Conservation (phyloP, 352 stramenopile species). For the Albugo laibachii region DNA sequence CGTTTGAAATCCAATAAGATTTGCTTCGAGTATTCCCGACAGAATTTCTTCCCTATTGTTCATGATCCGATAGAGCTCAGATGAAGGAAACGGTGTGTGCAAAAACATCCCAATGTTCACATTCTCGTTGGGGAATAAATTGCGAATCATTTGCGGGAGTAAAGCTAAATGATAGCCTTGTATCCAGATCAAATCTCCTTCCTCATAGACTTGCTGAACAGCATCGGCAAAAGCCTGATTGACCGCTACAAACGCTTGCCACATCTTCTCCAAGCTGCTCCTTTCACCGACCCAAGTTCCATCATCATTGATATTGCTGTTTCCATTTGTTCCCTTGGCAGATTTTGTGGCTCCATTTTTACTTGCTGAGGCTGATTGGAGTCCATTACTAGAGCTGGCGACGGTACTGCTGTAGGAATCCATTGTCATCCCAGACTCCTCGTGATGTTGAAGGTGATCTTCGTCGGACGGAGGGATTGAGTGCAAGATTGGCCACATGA, state of each 20-base stretch:
- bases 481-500: conserved; percentile 84
- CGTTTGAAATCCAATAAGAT: conserved; percentile 83
- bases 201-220: conserved; percentile 72
- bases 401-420: conserved; percentile 2
- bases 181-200: conserved; percentile 80
- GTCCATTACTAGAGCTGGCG: conserved; percentile 7
- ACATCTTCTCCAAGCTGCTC: conserved; percentile 50
- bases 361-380: conserved; percentile 1
- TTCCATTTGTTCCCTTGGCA: conserved; percentile 17
- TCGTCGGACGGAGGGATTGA: conserved; percentile 63
- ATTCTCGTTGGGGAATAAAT: conserved; percentile 81
- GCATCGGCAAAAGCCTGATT: conserved; percentile 79
- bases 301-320: conserved; percentile 7
- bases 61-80: conserved; percentile 77
- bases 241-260: conserved; percentile 76
- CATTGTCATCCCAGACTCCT: conserved; percentile 9
- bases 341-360: no score
- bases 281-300: no score
- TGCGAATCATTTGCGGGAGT: conserved; percentile 77
- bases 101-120: conserved; percentile 75
- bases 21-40: conserved; percentile 66
- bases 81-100: conserved; percentile 82
- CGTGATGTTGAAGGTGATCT: conserved; percentile 45
- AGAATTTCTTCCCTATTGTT: conserved; percentile 77
- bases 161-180: conserved; percentile 83